Base-by-base conservation (phyloP, 345 rosid genomes). In the Arabis alpina region DNA sequence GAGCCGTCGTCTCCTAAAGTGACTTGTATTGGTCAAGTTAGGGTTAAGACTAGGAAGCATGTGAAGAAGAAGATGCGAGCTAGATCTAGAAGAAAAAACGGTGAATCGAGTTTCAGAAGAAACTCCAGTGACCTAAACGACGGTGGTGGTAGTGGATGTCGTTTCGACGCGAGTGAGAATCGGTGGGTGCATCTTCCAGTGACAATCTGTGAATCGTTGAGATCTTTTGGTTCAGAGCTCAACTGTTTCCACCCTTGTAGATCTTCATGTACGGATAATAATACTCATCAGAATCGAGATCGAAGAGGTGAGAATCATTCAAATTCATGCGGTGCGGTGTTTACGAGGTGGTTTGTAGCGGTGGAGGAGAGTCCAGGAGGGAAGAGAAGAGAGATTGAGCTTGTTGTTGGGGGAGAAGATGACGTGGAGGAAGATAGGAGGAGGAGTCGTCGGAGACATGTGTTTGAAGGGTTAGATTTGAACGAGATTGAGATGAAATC, bases 1-100 rank as follows among this genome's bases (percentile, higher is more conserved):
- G 96, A 93, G 67, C 98, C 98, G 0, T 83, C 96, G 67, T 93
- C 98, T 15, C 98, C 98, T 0, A 93, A 93, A 70, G 98, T 93
- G 14, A 91, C 98, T 41, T 93, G 98, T 50, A 91, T 93, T n/a
- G 98, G 98, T 7, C 98, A 91, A 53, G 98, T 93, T n/a, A 77
- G 98, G 34, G 98, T 93, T 4, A 93, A 93, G 83, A 89, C 98
- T 10, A 93, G 92, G 84, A 93, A 90, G 72, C 96, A 93, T 44
- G 89, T 87, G 13, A 91, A 82, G 83, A 91, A 82, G 81, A 91
- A 86, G 80, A 76, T 87, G 53, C 68, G 87, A 64, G 78, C 88
- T 13, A 82, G 90, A 86, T 87, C 96, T 28, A 77, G 75, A 30
- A 82, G 86, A n/a, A 71, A 82, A 61, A 32, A 16, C 1, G 87